These are phyloP conservation scores for Nissolia schottii DNA, from an alignment of 306 rosid species.

Conservation along the genomic window DNA sequence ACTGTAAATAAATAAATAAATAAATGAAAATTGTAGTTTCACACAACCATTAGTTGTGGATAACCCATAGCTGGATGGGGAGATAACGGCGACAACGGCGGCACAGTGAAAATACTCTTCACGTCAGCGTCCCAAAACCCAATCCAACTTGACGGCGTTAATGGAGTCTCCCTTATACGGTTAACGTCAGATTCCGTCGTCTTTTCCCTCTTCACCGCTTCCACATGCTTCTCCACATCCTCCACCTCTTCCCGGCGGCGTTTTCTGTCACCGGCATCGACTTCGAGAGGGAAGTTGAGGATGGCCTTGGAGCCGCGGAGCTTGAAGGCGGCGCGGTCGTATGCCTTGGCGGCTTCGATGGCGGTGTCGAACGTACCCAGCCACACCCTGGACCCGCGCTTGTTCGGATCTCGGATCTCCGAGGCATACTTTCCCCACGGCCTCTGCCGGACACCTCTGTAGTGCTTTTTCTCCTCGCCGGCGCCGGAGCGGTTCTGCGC, in stretches of 20 bases:
- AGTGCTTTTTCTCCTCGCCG: constrained; percentile 18
- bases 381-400: constrained; percentile 68
- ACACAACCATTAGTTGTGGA: constrained; percentile 65
- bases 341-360: constrained; percentile 71
- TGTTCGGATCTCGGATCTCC: constrained; percentile 75
- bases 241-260: constrained; percentile 38
- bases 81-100: constrained; percentile 78
- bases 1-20: background rate
- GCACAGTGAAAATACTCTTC: constrained; percentile 44
- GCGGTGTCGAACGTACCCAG: constrained; percentile 72
- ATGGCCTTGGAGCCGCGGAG: constrained; percentile 77
- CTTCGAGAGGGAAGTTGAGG: constrained; percentile 72
- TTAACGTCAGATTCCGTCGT: background rate
- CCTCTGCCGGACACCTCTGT: constrained; percentile 69
- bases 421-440: constrained; percentile 88
- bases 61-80: constrained; percentile 52
- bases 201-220: constrained; percentile 43
- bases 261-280: constrained; percentile 18
- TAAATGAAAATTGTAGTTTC: background rate
- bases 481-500: background rate
- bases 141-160: constrained; percentile 74
- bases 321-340: constrained; percentile 70
- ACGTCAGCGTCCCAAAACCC: constrained; percentile 48
- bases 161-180: constrained; percentile 36
- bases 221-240: background rate